Base-by-base conservation (phyloP, 495 filamentous ascomycete species). In the Annulohypoxylon bovei region DNA sequence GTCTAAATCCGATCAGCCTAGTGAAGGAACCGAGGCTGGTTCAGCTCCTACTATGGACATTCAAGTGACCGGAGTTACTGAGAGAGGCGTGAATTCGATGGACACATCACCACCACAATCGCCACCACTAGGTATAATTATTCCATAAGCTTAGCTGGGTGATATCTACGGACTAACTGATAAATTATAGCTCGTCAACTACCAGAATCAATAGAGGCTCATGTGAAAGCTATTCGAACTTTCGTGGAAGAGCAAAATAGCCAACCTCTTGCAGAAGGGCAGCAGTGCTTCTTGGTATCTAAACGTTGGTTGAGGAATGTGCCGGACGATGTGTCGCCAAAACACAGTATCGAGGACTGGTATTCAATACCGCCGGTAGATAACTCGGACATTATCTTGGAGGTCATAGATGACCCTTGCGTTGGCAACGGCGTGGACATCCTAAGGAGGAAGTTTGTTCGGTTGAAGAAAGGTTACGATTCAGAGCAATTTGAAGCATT, bases 201-300 rank as follows among this genome's bases (percentile, higher is more conserved):
- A 8, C 75, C 75, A 1, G 42, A 22, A 25, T 75, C 72, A 7
- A 55, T 75, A 65, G 70, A 73, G 39, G 65, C 63, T 27, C 96
- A 98, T 70, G 87, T 97, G 46, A 84, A 84, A 22, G 84, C 86
- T 7, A 92, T 99, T 14, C 81, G 83, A 12, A 83, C 86, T 32
- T 87, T 98, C 0, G 80, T 85, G 25, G 75, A 84, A 56, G 82
- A 84, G 16, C 81, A 88, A 47, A 79, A 81, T 56, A 75, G 84
- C 47, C 75, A 80, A 5, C 82, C 85, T 5, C 76, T 89, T 28
- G 71, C 86, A 63, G 92, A 95, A 54, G 90, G 90, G 12, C 87
- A 92, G 66, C 86, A 88, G 67, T 92, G 89, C 28, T 97, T 90
- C 71, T 81, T 97, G 9, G 85, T 99, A 14, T 95, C 95, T 6